Base-by-base conservation (phyloP, 257 asterid species). In the Fraxinus cuspidata region DNA sequence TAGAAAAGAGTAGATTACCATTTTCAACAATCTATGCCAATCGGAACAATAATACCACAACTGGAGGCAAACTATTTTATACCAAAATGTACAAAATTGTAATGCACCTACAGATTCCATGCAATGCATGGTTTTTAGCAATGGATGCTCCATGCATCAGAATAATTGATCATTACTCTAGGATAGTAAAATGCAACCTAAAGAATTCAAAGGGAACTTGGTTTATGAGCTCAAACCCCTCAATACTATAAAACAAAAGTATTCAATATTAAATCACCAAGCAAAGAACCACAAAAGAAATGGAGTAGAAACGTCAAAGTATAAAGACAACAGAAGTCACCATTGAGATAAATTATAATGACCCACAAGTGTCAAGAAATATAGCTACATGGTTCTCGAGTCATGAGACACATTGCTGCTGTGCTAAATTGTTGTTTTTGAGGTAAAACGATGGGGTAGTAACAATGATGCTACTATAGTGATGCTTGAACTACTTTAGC, bases 1-100 rank as follows among this genome's bases (percentile, higher is more conserved):
- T 92, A 76, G 63, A 79, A 70, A 69, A 79, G 81, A 47, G 74
- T 38, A 27, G 53, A 42, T 58, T 72, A 73, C n/a, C 47, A 75
- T 38, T 67, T 76, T 72, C 76, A 78, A 77, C 27, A 16, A 76
- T 23, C 47, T 71, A 72, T 77, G 40, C 18, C 73, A 71, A 60
- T 27, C 40, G 21, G 70, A 25, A 72, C 28, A 34, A 35, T 29
- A 63, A 73, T 6, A 29, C 27, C 66, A 40, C 63, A 67, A 71
- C 15, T 25, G 4, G 21, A 1, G 65, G 65, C 65, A 56, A 56
- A 56, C 16, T 74, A 3, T 10, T 47, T 44, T 44, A 44, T 12
- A 2, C 27, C 28, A n/a, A 56, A 56, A n/a, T 56, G 11, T n/a
- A 56, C 10, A 19, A 58, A 40, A 77, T 25, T 53, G 47, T 23